phyloP scores from a whole-genome alignment of 2,329 filamentous ascomycete species.

The Elsinoe ampelina region DNA sequence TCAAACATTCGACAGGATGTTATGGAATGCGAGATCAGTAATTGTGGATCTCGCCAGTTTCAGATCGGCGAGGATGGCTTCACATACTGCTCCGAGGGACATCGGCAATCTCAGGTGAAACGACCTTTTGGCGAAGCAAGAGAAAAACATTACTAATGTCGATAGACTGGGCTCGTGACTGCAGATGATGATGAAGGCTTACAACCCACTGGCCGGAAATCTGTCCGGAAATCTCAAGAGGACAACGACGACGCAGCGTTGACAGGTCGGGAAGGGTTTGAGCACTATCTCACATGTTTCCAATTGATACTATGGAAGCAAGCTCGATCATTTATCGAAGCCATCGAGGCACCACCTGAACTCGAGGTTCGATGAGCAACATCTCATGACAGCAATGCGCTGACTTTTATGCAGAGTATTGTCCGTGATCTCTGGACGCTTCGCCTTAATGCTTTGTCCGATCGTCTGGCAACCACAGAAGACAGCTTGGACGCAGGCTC shows the following conservation, averaged over 20 bases:
- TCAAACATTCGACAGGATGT: not conserved
- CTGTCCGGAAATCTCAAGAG: constrained; percentile 23
- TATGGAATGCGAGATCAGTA: constrained; percentile 21
- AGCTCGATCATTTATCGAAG: constrained; percentile 59
- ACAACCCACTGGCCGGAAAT: constrained; percentile 22
- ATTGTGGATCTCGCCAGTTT: constrained; percentile 60
- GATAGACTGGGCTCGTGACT: constrained; percentile 24
- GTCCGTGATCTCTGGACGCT: constrained; percentile 81
- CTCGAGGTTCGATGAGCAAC: constrained; percentile 49
- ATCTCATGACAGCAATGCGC: not conserved
- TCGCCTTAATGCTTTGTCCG: constrained; percentile 50
- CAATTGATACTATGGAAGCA: constrained; percentile 82
- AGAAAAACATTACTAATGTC: constrained; percentile 4
- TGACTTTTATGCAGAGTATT: constrained; percentile 37
- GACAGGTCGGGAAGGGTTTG: constrained; percentile 58
- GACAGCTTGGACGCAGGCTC: constrained; percentile 29
- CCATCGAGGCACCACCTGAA: constrained; percentile 58
- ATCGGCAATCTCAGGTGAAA: constrained; percentile 59
- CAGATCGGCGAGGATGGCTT: constrained; percentile 66
- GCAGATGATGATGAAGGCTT: constrained; percentile 26
- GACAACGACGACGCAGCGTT: constrained; percentile 30
- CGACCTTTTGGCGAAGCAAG: not conserved
- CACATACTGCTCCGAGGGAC: constrained; percentile 70
- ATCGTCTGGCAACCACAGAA: constrained; percentile 29
- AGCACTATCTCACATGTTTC: constrained; percentile 73